Evolutionary conservation across 331 rosid genomes (phyloP), one percentile per base, ranked within the genome.

Genomic region (Stylosanthes scabra): DNA sequence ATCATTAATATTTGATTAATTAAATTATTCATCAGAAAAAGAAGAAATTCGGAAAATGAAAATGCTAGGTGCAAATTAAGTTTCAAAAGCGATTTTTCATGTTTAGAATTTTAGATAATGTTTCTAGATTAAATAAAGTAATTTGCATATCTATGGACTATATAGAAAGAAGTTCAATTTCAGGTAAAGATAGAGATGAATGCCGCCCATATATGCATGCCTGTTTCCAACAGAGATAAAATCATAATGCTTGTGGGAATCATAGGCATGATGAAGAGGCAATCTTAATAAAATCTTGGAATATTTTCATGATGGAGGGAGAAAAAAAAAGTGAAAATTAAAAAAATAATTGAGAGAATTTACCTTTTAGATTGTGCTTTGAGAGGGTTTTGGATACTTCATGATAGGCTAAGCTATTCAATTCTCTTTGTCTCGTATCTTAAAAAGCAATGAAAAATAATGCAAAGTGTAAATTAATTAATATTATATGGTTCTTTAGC

Each of bases 391-490:
- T 77, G 75, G 78, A 74, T 66, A 54, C 77, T 57, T 82, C 59
- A 68, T 20, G 68, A 51, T 61, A 59, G 74, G 83, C 75, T 66
- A 45, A 31, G 78, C 67, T 58, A 58, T 34, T 66, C 56, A 63
- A 78, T 81, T 83, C 88, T 66, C 13, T 70, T 4, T 83, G 85
- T 86, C 85, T 74, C 70, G 84, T 74, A 84, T 88, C 88, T 71
- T 12, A 46, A 55, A 88, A 88, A 78, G 88, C 60, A 60, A 79
- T 20, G 27, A 9, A 27, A 39, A 78, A 60, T n/a, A n/a, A n/a
- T 74, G 49, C 37, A 63, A 68, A 79, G 39, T 34, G 39, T 34
- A 34, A 34, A 34, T 34, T 34, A 0, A 34, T 34, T 34, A 34
- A 34, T 34, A 34, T 34, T 34, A 34, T n/a, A n/a, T 34, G 25